phyloP scores from a whole-genome alignment of 1,284 basidiomycete genomes.

The Pyrrhoderma noxium region DNA sequence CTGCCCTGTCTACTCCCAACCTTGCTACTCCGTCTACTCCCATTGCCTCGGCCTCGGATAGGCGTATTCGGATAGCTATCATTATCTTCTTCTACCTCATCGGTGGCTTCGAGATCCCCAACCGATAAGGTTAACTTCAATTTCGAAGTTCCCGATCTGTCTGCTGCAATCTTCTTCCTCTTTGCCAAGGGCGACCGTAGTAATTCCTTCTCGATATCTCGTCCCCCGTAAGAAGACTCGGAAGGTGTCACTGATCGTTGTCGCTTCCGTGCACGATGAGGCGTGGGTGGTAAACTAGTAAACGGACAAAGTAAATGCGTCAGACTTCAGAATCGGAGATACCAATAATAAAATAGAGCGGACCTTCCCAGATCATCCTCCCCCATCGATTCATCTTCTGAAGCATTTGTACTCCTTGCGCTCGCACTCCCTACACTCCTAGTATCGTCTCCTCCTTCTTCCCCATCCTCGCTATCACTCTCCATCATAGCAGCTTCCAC shows the following conservation, averaged over 20 bases:
- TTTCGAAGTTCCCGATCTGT: conserved; percentile 53
- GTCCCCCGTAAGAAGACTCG: conserved; percentile 32
- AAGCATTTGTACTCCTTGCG: conserved; percentile 32
- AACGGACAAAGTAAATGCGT: conserved; percentile 3
- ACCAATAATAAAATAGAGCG: conserved; percentile 21
- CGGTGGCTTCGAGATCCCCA: conserved; percentile 38
- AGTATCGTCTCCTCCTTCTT: conserved; percentile 32
- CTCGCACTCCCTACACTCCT: conserved; percentile 31
- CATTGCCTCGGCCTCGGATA: conserved; percentile 19
- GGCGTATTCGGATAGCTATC: conserved; percentile 23
- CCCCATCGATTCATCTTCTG: conserved; percentile 46
- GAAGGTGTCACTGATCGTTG: conserved; percentile 64
- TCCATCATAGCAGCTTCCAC: conserved; percentile 83
- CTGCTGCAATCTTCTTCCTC: conserved; percentile 62
- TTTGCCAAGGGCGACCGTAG: conserved; percentile 68
- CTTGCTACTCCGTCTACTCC: conserved; percentile 2
- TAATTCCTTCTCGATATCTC: conserved; percentile 22
- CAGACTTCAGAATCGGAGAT: background rate
- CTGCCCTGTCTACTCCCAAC: too few relatives aligned
- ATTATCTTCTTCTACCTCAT: conserved; percentile 22
- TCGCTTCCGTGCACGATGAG: conserved; percentile 53
- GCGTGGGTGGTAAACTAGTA: conserved; percentile 40
- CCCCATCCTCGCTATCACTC: conserved; percentile 53
- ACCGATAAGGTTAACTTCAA: conserved; percentile 61
- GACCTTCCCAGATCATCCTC: conserved; percentile 27